phyloP scores from a whole-genome alignment of 83 land plant species.

The Picea abies region DNA sequence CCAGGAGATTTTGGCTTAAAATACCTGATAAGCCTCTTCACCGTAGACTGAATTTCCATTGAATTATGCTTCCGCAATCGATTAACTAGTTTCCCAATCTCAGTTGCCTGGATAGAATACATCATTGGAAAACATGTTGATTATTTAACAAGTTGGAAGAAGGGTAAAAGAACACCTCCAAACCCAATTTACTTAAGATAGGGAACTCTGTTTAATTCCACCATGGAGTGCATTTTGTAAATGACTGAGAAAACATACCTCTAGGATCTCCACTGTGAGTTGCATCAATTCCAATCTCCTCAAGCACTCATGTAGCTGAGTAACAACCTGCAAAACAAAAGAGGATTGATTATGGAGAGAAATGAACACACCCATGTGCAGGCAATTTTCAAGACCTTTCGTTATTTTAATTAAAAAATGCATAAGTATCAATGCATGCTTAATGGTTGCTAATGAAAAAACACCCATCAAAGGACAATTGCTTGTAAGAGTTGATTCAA shows the following conservation, averaged over 20 bases:
- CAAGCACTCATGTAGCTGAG: conserved; percentile 47
- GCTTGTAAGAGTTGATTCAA: no score
- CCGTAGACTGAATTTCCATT: background rate
- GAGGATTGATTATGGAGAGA: background rate
- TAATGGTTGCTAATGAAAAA: no score
- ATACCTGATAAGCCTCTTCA: no score
- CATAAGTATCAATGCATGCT: background rate
- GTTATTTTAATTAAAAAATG: background rate
- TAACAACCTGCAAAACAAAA: conserved; percentile 50
- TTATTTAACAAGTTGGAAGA: background rate
- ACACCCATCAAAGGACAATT: no score
- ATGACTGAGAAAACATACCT: conserved; percentile 27
- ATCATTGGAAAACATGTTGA: background rate
- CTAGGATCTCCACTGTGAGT: conserved; percentile 54
- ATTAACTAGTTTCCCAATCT: conserved; percentile 76
- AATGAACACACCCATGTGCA: background rate
- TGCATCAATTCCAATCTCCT: conserved; percentile 66
- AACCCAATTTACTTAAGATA: no score
- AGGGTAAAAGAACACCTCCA: background rate
- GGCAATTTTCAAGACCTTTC: background rate
- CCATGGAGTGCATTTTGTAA: no score
- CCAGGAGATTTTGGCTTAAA: no score
- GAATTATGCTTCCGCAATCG: conserved; percentile 46
- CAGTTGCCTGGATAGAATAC: conserved; percentile 49
- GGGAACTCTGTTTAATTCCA: no score